A percentile compares a stretch with the other conserved stretches of the same genome.
Conservation (phyloP, 202 grass and related monocot genomes). For the Hordeum pubiflorum region DNA sequence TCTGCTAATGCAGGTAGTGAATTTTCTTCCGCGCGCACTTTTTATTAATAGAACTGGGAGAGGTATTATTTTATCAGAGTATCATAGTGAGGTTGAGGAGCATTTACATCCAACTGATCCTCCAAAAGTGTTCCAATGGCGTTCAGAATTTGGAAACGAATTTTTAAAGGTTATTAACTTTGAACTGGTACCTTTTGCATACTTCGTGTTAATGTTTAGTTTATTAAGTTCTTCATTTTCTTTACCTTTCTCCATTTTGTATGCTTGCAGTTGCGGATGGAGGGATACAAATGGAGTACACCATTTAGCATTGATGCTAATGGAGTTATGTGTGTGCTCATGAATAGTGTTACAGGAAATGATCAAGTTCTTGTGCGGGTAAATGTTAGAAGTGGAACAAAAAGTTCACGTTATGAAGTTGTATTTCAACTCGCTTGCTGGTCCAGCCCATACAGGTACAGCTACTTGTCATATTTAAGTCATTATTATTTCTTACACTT, state of each 20-base stretch:
- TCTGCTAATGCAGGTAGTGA: conserved; percentile 59
- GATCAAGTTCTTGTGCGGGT: conserved; percentile 72
- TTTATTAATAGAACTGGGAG: conserved; percentile 77
- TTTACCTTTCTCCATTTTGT: conserved; percentile 5
- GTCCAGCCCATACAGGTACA: conserved; percentile 90
- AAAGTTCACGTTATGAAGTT: conserved; percentile 90
- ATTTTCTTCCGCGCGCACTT: conserved; percentile 70
- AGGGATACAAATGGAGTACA: conserved; percentile 87
- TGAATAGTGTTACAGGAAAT: conserved; percentile 58
- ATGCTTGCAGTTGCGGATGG: conserved; percentile 59
- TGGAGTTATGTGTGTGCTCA: conserved; percentile 74
- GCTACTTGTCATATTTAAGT: background rate
- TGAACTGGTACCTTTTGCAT: conserved; percentile 12
- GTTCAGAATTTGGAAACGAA: conserved; percentile 68
- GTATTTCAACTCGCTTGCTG: conserved; percentile 66
- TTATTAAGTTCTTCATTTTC: background rate
- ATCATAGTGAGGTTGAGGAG: conserved; percentile 51
- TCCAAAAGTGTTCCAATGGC: conserved; percentile 86
- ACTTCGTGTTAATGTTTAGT: background rate
- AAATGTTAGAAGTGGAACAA: conserved; percentile 74
- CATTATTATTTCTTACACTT: conserved; percentile 2
- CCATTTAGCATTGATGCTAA: conserved; percentile 88
- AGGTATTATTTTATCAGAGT: conserved; percentile 70
- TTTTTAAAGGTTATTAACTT: conserved; percentile 69
- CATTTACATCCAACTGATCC: conserved; percentile 54